Base-by-base conservation (phyloP, 495 filamentous ascomycete species). In the Lasiosphaeris hirsuta region DNA sequence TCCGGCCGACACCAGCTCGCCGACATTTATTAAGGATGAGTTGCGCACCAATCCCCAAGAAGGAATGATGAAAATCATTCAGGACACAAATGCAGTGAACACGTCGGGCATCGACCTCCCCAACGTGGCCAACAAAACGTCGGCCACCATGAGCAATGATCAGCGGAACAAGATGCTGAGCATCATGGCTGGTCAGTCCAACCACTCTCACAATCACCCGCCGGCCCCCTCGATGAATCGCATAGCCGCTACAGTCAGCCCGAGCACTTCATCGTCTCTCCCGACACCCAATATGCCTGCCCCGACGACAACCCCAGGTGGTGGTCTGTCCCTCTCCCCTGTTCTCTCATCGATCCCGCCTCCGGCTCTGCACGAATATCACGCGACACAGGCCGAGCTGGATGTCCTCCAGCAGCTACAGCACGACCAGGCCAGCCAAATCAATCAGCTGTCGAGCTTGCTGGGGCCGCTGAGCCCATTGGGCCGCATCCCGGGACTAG, bases 1-100 rank as follows among this genome's bases (percentile, higher is more conserved):
- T 8, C 67, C 68, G 3, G 67, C 69, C 4, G 71, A 77, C 8
- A 66, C 66, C 10, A 54, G 63, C 10, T 72, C 72, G n/a, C 71
- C 75, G 0, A 59, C 70, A 6, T 78, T 70, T 59, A 69, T 79
- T 9, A 70, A 76, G 55, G 75, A 73, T 47, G 76, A 78, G 58
- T 72, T 80, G 37, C 73, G 76, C 58, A 68, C 64, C 18, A 75
- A 78, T 56, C 77, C 84, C 17, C 81, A 85, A 55, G 82, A 86
- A 37, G 86, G 89, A 58, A 96, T 96, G 75, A 89, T 96, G 84
- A 90, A 86, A 60, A 82, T 93, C 51, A 92, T 95, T 63, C 86
- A 92, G 48, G 86, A 87, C 61, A 82, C 86, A 53, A 93, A 92
- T 67, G 86, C 87, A 38, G 77, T 78, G 39, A 73, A 76, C 55